A percentile compares a stretch with the other conserved stretches of the same genome.
Evolutionary conservation across 179 eudicot genomes (phyloP).

Genomic region (Corrigiola litoralis): DNA sequence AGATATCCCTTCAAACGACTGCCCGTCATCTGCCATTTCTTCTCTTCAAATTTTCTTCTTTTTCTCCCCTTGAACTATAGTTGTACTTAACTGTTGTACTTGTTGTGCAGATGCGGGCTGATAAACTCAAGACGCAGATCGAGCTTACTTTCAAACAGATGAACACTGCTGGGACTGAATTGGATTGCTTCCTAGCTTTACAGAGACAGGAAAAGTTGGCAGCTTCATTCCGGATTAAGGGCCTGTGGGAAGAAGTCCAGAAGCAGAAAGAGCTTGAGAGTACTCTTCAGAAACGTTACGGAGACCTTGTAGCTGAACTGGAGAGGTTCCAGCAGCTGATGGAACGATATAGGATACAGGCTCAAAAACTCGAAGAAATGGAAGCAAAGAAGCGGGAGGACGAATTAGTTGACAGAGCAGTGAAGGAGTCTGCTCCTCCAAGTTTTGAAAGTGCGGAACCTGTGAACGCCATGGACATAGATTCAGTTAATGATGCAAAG

Average conservation of each 20-base stretch:
- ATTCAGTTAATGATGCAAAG: conserved; percentile 21
- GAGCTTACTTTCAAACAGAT: conserved; percentile 89
- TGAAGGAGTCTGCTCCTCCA: conserved; percentile 17
- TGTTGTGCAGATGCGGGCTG: conserved; percentile 60
- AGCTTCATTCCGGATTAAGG: conserved; percentile 73
- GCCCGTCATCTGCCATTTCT: too few species aligned
- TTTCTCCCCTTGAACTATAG: not conserved
- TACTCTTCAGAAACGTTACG: conserved; percentile 73
- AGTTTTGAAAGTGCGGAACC: conserved; percentile 23
- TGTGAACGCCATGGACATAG: conserved; percentile 25
- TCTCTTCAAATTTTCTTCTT: too few species aligned
- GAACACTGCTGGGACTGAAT: conserved; percentile 89
- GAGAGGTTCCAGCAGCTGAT: conserved; percentile 50
- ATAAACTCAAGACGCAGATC: conserved; percentile 73
- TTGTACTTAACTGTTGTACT: not conserved
- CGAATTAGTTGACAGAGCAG: conserved; percentile 18
- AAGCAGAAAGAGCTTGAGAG: conserved; percentile 92
- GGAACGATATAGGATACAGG: conserved; percentile 41
- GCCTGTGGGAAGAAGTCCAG: conserved; percentile 93
- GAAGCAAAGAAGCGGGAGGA: conserved; percentile 33
- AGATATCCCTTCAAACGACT: too few species aligned
- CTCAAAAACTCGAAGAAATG: conserved; percentile 46
- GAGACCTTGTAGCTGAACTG: conserved; percentile 52
- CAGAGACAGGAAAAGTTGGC: conserved; percentile 86
- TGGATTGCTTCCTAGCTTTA: conserved; percentile 82